Evolutionary conservation across 2,329 filamentous ascomycete species (phyloP).

Genomic region (Pseudocercospora crystallina): DNA sequence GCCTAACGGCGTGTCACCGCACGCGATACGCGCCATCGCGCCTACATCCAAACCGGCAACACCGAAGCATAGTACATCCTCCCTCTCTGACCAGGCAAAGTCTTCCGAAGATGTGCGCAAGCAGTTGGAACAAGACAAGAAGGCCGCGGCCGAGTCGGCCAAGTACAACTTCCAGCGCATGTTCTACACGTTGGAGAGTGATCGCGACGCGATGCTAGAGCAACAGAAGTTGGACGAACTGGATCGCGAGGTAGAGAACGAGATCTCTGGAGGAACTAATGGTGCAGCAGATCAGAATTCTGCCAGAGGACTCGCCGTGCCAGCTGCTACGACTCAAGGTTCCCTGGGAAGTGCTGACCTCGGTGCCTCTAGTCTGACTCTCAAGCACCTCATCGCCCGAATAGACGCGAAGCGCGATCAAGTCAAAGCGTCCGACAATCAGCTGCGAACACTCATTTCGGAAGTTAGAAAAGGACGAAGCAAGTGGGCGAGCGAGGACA

Average conservation of each 20-base stretch:
- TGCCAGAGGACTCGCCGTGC: slow-evolving; percentile 47
- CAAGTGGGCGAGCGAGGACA: slow-evolving; percentile 98
- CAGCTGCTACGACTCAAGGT: slow-evolving; percentile 69
- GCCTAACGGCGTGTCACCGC: slow-evolving; percentile 60
- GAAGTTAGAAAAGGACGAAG: slow-evolving; percentile 97
- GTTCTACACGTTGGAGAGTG: slow-evolving; percentile 93
- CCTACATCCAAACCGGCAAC: slow-evolving; percentile 60
- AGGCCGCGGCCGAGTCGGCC: slow-evolving; percentile 83
- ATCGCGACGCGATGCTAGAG: slow-evolving; percentile 93
- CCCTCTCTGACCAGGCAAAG: slow-evolving; percentile 59
- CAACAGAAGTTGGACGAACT: slow-evolving; percentile 96
- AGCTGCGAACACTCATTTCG: slow-evolving; percentile 88
- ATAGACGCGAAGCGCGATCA: slow-evolving; percentile 91
- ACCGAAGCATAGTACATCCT: slow-evolving; percentile 54
- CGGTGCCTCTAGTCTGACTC: slow-evolving; percentile 88
- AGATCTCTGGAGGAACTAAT: slow-evolving; percentile 69
- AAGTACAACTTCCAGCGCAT: slow-evolving; percentile 89
- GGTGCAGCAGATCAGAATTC: slow-evolving; percentile 54
- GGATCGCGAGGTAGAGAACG: slow-evolving; percentile 91
- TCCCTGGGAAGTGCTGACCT: slow-evolving; percentile 91
- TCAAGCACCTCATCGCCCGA: slow-evolving; percentile 94
- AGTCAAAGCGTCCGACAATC: slow-evolving; percentile 88
- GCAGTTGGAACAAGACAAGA: slow-evolving; percentile 87
- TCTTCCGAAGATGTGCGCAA: slow-evolving; percentile 86
- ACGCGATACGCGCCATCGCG: slow-evolving; percentile 68